Conservation (phyloP, 371 early-diverging fungal genomes). For the Mortierella sp. region DNA sequence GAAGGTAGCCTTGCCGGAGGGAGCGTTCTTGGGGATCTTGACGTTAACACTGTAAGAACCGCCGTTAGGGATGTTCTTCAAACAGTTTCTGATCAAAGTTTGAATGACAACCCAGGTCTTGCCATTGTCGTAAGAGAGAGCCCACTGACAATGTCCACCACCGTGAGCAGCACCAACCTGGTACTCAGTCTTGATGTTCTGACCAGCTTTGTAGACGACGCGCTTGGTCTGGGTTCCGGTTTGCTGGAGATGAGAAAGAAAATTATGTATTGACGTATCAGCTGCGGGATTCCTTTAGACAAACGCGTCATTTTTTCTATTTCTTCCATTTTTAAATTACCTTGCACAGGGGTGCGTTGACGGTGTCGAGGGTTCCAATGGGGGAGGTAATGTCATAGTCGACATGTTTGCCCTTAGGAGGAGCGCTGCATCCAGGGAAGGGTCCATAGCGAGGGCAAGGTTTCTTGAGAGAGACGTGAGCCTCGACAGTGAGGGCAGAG, state of each 20-base stretch:
- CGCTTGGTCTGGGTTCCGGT: slow-evolving; percentile 22
- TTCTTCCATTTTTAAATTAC: neutral
- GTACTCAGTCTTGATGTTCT: slow-evolving; percentile 40
- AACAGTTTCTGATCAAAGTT: slow-evolving; percentile 8
- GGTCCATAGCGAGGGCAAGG: slow-evolving; percentile 42
- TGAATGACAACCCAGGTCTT: slow-evolving; percentile 12
- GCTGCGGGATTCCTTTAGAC: neutral
- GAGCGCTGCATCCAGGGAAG: slow-evolving; percentile 38
- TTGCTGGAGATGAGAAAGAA: slow-evolving; percentile 8
- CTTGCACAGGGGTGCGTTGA: slow-evolving; percentile 30
- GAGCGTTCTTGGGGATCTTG: slow-evolving; percentile 12
- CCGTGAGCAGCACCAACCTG: slow-evolving; percentile 53
- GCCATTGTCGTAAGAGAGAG: slow-evolving; percentile 30
- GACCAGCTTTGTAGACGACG: slow-evolving; percentile 39
- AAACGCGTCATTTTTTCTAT: neutral
- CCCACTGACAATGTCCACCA: slow-evolving; percentile 77
- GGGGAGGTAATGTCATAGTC: slow-evolving; percentile 51
- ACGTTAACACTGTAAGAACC: slow-evolving; percentile 6
- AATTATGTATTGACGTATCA: neutral
- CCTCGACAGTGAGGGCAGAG: slow-evolving; percentile 38
- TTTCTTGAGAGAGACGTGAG: slow-evolving; percentile 27
- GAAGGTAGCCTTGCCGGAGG: slow-evolving; percentile 18
- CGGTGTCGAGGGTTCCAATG: slow-evolving; percentile 20
- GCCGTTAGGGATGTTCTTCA: slow-evolving; percentile 4
- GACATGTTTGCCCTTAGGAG: slow-evolving; percentile 26